Evolutionary conservation across 352 stramenopile genomes (phyloP), one percentile per base, ranked within the genome.

Genomic region (Peronospora tabacina): DNA sequence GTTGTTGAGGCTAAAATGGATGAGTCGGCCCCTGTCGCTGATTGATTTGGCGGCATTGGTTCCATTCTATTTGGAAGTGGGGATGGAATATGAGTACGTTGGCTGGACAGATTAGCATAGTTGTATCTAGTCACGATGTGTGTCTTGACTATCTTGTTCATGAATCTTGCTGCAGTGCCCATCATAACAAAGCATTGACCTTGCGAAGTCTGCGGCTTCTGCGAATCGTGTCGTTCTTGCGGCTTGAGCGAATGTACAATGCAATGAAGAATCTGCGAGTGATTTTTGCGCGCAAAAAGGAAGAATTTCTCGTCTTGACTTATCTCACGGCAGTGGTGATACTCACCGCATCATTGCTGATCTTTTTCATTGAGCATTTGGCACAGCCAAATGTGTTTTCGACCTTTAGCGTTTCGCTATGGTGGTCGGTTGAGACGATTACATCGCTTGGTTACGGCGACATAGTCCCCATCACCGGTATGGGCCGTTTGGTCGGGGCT

Each of bases 361-460:
- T 85, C 51, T 84, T 77, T 55, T 85, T 84, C 30, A 40, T 85
- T 19, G 72, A 85, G 59, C 66, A 81, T 44, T 30, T 44, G 17
- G 62, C 65, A 2, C 72, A 85, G 47, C 72, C 74, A 2, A 59
- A 43, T 7, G 49, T 72, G 6, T 84, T 84, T 33, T 66, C 72
- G 5, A 78, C 47, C 55, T 68, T 85, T 38, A 58, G 70, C 11
- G 58, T 70, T 5, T 74, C 58, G 29, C 52, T 74, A 13, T 85
- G 74, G 74, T 85, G 74, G 74, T 60, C 70, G 0, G 46, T 85
- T 9, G 72, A 81, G 52, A 85, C 74, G 1, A 82, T 84, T 55
- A 84, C 74, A 17, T 85, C 74, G 12, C 72, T 85, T 8, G 74
- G 74, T 11, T 85, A 85, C 30, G 74, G 74, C 16, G 74, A 85